phyloP scores from a whole-genome alignment of 805 yeast species.

The Lipomyces lipofer region DNA sequence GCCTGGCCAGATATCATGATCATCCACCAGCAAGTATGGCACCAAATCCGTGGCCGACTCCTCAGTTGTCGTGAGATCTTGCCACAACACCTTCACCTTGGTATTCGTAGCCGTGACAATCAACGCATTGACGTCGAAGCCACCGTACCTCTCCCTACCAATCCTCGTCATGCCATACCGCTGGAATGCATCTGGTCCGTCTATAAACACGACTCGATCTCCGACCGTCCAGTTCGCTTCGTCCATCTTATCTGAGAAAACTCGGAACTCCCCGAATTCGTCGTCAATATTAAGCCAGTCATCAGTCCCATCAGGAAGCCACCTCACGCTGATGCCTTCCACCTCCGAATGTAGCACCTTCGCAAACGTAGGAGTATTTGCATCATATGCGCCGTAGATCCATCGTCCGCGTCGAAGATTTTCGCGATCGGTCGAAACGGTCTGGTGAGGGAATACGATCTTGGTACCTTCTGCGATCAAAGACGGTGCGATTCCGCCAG shows the following conservation, averaged over 20 bases:
- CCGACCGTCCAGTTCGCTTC: constrained; percentile 28
- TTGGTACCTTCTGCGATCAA: constrained; percentile 20
- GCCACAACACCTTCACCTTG: constrained; percentile 25
- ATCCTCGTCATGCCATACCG: constrained; percentile 12
- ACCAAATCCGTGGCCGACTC: constrained; percentile 17
- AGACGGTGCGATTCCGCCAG: constrained; percentile 25
- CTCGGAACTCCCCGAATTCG: constrained; percentile 7
- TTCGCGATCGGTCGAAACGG: constrained; percentile 9
- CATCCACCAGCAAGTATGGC: constrained; percentile 27
- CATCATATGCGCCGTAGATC: constrained; percentile 22
- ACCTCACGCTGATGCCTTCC: constrained; percentile 16
- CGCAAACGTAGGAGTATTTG: constrained; percentile 7
- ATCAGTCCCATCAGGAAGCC: constrained; percentile 23
- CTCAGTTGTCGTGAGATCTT: constrained; percentile 15
- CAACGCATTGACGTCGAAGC: constrained; percentile 27
- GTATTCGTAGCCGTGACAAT: constrained; percentile 22
- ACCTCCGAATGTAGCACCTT: constrained; percentile 21
- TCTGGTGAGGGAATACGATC: constrained; percentile 22
- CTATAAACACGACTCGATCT: constrained; percentile 25
- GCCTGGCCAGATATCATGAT: constrained; percentile 31
- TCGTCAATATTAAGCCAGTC: constrained; percentile 15
- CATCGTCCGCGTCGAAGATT: constrained; percentile 23
- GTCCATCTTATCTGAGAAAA: constrained; percentile 21
- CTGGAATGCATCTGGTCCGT: constrained; percentile 11
- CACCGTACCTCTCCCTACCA: constrained; percentile 25